Evolutionary conservation across 2,329 filamentous ascomycete species (phyloP).

Genomic region (Metarhizium brunneum): DNA sequence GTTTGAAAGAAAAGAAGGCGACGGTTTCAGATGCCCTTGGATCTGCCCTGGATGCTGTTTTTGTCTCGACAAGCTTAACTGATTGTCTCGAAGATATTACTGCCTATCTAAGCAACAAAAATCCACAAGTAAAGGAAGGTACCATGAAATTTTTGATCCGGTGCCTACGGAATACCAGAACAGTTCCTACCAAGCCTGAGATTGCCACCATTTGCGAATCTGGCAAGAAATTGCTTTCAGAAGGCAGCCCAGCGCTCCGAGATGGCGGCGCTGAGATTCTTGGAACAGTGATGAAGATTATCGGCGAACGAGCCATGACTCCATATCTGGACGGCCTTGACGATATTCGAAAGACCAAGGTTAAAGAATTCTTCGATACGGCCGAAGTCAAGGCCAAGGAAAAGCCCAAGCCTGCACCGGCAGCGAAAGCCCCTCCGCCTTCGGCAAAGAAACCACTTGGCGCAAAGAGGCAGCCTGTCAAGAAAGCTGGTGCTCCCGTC

Average conservation of each 20-base stretch:
- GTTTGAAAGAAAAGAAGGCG: conserved; percentile 94
- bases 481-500: conserved; percentile 35
- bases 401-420: conserved; percentile 75
- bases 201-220: conserved; percentile 79
- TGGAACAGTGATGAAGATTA: conserved; percentile 96
- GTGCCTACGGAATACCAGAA: conserved; percentile 71
- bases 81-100: conserved; percentile 90
- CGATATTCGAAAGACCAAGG: conserved; percentile 89
- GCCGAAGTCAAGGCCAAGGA: conserved; percentile 39
- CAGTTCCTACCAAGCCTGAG: conserved; percentile 77
- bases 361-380: conserved; percentile 81
- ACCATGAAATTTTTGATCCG: conserved; percentile 90
- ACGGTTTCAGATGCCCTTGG: conserved; percentile 81
- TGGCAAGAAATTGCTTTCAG: conserved; percentile 80
- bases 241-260: conserved; percentile 77
- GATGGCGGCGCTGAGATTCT: conserved; percentile 86
- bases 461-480: conserved; percentile 31
- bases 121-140: conserved; percentile 94
- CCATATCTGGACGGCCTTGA: conserved; percentile 86
- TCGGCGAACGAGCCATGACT: conserved; percentile 93
- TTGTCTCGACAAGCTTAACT: conserved; percentile 57
- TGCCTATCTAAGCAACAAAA: conserved; percentile 83
- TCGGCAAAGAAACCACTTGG: conserved; percentile 38
- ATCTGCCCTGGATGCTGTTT: conserved; percentile 67
- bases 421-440: conserved; percentile 38